Evolutionary conservation across 169 alveolate species (phyloP).

Genomic region (Eimeria acervulina): DNA sequence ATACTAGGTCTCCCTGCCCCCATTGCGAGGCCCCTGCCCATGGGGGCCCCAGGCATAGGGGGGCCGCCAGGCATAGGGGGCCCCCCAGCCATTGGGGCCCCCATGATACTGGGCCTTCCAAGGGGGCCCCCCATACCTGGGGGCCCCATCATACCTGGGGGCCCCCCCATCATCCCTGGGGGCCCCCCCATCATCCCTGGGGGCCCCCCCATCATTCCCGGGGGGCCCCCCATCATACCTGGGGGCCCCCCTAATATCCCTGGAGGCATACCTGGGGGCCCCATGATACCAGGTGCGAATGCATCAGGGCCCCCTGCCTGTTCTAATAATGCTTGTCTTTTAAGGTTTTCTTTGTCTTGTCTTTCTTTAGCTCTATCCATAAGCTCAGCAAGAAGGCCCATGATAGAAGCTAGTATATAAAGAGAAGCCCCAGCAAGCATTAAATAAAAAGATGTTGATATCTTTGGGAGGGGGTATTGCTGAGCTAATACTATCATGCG

Average conservation of each 20-base stretch:
- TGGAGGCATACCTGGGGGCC: slow-evolving; percentile 56
- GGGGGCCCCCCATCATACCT: slow-evolving; percentile 39
- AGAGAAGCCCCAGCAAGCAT: neutral
- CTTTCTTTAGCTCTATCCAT: slow-evolving; percentile 45
- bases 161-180: slow-evolving; percentile 18
- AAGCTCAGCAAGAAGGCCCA: slow-evolving; percentile 3
- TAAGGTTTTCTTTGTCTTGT: neutral
- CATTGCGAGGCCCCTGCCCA: slow-evolving; percentile 8
- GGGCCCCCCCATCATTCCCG: slow-evolving; percentile 43
- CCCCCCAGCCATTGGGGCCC: slow-evolving; percentile 47
- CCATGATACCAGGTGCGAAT: slow-evolving; percentile 14
- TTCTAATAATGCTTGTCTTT: slow-evolving; percentile 60
- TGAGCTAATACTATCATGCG: slow-evolving; percentile 37
- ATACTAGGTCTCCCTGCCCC: neutral
- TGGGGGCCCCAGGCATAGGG: slow-evolving; percentile 40
- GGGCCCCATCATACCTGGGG: slow-evolving; percentile 76
- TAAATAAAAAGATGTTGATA: slow-evolving; percentile 28
- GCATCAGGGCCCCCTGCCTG: slow-evolving; percentile 45
- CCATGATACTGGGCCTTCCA: slow-evolving; percentile 5
- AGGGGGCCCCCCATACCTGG: slow-evolving; percentile 31
- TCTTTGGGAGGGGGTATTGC: slow-evolving; percentile 37
- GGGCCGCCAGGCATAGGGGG: neutral
- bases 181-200: slow-evolving; percentile 55
- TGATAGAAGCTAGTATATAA: neutral
- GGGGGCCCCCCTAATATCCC: slow-evolving; percentile 13